These are phyloP conservation scores for Fusarium sp. DNA, from an alignment of 2,329 filamentous ascomycete species.

Conservation along the genomic window DNA sequence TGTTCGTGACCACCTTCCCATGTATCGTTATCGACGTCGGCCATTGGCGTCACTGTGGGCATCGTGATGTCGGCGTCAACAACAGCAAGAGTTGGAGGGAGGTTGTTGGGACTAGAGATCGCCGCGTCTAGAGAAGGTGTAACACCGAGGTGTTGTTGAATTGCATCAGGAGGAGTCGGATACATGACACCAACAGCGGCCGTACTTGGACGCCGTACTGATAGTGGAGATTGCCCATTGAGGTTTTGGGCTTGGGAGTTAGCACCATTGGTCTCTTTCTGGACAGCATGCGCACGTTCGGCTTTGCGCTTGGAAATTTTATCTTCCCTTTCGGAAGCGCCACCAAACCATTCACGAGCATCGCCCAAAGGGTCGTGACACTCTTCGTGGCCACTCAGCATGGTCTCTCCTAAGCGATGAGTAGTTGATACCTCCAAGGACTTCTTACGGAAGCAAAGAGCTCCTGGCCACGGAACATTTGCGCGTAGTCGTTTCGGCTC, in stretches of 20 bases:
- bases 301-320: constrained; percentile 60
- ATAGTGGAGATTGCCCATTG: constrained; percentile 64
- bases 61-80: constrained; percentile 47
- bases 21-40: constrained; percentile 42
- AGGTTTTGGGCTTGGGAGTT: constrained; percentile 56
- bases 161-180: constrained; percentile 76
- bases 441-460: constrained; percentile 64
- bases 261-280: constrained; percentile 57
- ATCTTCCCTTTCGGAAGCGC: constrained; percentile 59
- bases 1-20: constrained; percentile 54
- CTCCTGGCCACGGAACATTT: constrained; percentile 65
- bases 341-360: constrained; percentile 62
- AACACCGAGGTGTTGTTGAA: constrained; percentile 64
- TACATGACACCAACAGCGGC: constrained; percentile 69
- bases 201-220: constrained; percentile 61
- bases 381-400: constrained; percentile 53
- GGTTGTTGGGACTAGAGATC: constrained; percentile 66
- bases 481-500: constrained; percentile 57
- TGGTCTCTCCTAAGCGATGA: constrained; percentile 54
- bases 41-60: constrained; percentile 33
- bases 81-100: constrained; percentile 44
- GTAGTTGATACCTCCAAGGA: constrained; percentile 55
- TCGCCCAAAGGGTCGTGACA: constrained; percentile 61
- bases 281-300: constrained; percentile 58
- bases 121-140: constrained; percentile 68